phyloP scores from a whole-genome alignment of 495 filamentous ascomycete species.

The Geopyxis carbonaria region DNA sequence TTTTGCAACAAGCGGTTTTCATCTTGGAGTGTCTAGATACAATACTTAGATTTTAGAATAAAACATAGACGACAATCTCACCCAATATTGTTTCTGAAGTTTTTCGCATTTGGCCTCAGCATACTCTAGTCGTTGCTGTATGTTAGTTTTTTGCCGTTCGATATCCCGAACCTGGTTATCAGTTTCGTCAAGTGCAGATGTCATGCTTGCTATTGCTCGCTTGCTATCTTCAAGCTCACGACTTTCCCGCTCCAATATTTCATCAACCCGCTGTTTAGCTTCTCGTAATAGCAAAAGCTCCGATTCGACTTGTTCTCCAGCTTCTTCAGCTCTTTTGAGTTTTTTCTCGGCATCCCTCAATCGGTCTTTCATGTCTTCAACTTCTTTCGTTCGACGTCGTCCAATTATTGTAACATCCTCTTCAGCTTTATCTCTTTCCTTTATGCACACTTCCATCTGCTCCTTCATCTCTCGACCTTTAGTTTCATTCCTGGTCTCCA shows the following conservation, averaged over 20 bases:
- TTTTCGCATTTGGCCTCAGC: conserved; percentile 59
- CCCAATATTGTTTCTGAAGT: conserved; percentile 54
- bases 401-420: conserved; percentile 69
- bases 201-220: conserved; percentile 58
- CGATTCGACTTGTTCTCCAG: conserved; percentile 50
- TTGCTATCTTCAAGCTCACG: conserved; percentile 60
- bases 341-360: conserved; percentile 63
- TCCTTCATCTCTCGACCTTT: conserved; percentile 78
- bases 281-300: conserved; percentile 53
- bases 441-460: conserved; percentile 68
- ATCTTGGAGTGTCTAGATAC: conserved; percentile 17
- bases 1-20: conserved; percentile 24
- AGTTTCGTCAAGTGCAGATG: conserved; percentile 65
- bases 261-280: conserved; percentile 48
- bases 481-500: conserved; percentile 61
- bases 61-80: conserved; percentile 13
- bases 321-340: conserved; percentile 47
- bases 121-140: conserved; percentile 62
- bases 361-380: conserved; percentile 67
- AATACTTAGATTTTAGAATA: neutral
- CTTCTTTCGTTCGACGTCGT: conserved; percentile 57
- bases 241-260: conserved; percentile 43
- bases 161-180: conserved; percentile 66
- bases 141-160: conserved; percentile 62
- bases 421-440: conserved; percentile 83